Conservation (phyloP, 306 rosid genomes). For the Dicorynia guianensis region DNA sequence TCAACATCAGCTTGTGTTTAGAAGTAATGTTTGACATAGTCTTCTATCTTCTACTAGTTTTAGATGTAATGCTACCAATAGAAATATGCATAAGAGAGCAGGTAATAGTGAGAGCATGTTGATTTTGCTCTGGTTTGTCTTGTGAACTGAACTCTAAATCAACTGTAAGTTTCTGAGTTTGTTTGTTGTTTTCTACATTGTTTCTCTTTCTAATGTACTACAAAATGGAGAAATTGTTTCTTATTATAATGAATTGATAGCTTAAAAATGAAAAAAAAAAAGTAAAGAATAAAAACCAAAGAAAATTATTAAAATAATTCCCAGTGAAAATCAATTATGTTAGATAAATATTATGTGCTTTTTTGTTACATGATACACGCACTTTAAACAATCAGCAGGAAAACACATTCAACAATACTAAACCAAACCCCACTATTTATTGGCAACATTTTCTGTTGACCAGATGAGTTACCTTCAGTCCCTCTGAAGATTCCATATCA, state of each 20-base stretch:
- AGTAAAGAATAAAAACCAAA: conserved; percentile 1
- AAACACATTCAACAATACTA: conserved; percentile 17
- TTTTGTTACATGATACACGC: not conserved
- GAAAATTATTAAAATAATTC: not conserved
- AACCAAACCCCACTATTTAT: not conserved
- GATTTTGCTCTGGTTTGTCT: too few species aligned
- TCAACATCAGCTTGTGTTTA: too few species aligned
- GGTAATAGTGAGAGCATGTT: too few species aligned
- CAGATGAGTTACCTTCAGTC: conserved; percentile 55
- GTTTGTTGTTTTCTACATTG: too few species aligned
- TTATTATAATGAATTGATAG: not conserved
- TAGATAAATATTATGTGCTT: not conserved
- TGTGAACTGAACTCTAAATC: too few species aligned
- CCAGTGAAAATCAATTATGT: not conserved
- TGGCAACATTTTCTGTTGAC: conserved; percentile 15
- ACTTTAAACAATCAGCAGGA: conserved; percentile 20
- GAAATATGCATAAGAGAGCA: too few species aligned
- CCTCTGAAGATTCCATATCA: conserved; percentile 64
- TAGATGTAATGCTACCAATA: too few species aligned
- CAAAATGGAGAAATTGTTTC: conserved; percentile 5
- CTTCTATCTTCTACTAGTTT: too few species aligned
- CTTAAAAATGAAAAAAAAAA: not conserved
- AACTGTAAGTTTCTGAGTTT: too few species aligned
- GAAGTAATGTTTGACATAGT: too few species aligned
- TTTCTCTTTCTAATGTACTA: not conserved